A percentile compares a stretch with the other conserved stretches of the same genome.
phyloP scores from a whole-genome alignment of 1,284 basidiomycete species.

The Phellinidium pouzarii region DNA sequence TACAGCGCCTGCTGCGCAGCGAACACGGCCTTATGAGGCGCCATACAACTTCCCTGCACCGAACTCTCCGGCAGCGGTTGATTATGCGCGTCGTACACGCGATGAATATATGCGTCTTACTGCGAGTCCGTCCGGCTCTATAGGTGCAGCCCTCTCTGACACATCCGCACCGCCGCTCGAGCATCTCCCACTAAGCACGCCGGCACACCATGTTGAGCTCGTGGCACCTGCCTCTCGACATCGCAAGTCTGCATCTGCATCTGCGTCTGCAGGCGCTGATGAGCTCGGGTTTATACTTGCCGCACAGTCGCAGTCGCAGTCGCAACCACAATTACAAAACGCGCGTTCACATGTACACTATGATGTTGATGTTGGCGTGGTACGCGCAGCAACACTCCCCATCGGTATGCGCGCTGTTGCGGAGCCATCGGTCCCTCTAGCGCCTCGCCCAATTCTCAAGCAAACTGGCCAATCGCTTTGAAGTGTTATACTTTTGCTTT shows the following conservation, averaged over 20 bases:
- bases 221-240: background rate
- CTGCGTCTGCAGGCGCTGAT: background rate
- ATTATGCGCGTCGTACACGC: conserved; percentile 29
- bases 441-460: background rate
- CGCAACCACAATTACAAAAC: too few species aligned
- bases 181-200: background rate
- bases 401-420: background rate
- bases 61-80: conserved; percentile 30
- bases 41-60: conserved; percentile 54
- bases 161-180: background rate
- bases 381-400: background rate
- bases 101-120: background rate
- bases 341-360: background rate
- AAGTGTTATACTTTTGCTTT: background rate
- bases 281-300: background rate
- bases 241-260: background rate
- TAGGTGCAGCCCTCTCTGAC: background rate
- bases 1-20: conserved; percentile 23
- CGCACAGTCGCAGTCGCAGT: too few species aligned
- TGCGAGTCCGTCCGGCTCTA: background rate
- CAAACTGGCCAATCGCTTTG: background rate
- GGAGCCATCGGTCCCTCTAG: background rate
- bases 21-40: conserved; percentile 55
- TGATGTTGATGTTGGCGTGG: too few species aligned
- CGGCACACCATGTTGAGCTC: background rate